Evolutionary conservation across 2,329 filamentous ascomycete species (phyloP), one percentile per base, ranked within the genome.

Genomic region (Xylariaceae sp.): DNA sequence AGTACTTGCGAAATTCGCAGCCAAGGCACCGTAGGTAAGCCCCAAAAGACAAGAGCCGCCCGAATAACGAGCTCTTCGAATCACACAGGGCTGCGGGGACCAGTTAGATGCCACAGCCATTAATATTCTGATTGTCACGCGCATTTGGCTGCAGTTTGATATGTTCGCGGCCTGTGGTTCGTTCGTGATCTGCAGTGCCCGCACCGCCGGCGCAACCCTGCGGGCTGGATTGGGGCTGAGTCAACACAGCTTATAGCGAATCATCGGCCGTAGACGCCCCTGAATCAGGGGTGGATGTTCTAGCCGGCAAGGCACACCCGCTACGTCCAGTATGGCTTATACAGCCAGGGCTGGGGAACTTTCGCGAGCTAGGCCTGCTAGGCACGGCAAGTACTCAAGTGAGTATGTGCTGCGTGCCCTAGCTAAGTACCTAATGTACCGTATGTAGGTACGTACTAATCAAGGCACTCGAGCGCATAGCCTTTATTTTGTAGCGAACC

Each of bases 301-400:
- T 50, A 64, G 61, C 54, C 43, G 58, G 62, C 61, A 66, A 67
- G 65, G 62, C 64, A 64, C 58, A 67, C 60, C 62, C 60, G 58
- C 58, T 53, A 51, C 23, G 23, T 32, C 8, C 33, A 40, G 20
- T 20, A 29, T 24, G 32, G n/a, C n/a, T n/a, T n/a, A 23, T 15
- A 36, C 36, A 29, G 27, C 20, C 20, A 15, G 26, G 29, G 39
- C 37, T 48, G 40, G 40, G 30, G 43, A 32, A 41, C n/a, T 21
- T 27, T 9, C 15, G 20, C 21, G 13, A 24, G 36, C 16, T 23
- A 21, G 42, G 30, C 16, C 36, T 41, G 27, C 20, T 40, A 20
- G 16, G 21, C 18, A 27, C 15, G 9, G 32, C 13, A 8, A 13
- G 15, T 30, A 11, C 37, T 6, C 26, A 44, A 4, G 16, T 33